Evolutionary conservation across 108 stramenopile genomes (phyloP).

Genomic region (Aureococcus anophagefferens): DNA sequence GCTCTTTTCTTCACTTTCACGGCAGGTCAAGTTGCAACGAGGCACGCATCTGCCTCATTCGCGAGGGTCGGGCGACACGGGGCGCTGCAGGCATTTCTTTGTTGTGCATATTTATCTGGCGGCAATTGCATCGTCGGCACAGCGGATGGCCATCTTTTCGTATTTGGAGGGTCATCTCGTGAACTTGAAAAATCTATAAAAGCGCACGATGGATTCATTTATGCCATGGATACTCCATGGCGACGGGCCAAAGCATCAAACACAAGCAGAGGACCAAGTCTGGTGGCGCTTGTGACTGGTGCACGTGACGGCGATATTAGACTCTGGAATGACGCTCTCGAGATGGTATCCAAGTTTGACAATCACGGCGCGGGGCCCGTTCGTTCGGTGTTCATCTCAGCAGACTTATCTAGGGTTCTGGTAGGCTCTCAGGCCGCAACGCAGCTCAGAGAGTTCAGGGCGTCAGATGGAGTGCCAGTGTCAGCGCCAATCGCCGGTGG

Average conservation of each 20-base stretch:
- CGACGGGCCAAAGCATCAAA: not conserved
- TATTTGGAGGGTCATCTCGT: conserved; percentile 27
- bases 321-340: conserved; percentile 33
- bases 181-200: conserved; percentile 29
- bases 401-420: conserved; percentile 30
- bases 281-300: conserved; percentile 25
- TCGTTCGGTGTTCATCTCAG: conserved; percentile 26
- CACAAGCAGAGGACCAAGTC: too few species aligned
- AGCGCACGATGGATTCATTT: conserved; percentile 36
- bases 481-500: not conserved
- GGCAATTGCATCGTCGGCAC: conserved; percentile 13
- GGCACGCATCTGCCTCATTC: not conserved
- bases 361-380: conserved; percentile 19
- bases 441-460: not conserved
- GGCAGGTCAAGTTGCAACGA: not conserved
- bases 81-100: conserved; percentile 12
- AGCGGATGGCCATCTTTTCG: conserved; percentile 31
- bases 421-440: conserved; percentile 30
- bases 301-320: conserved; percentile 35
- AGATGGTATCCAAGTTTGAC: conserved; percentile 31
- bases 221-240: conserved; percentile 14
- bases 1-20: not conserved
- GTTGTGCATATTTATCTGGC: not conserved
- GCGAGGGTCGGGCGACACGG: conserved; percentile 5
- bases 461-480: conserved; percentile 4